phyloP scores from a whole-genome alignment of 768 basidiomycete species.

The Mycena pura region DNA sequence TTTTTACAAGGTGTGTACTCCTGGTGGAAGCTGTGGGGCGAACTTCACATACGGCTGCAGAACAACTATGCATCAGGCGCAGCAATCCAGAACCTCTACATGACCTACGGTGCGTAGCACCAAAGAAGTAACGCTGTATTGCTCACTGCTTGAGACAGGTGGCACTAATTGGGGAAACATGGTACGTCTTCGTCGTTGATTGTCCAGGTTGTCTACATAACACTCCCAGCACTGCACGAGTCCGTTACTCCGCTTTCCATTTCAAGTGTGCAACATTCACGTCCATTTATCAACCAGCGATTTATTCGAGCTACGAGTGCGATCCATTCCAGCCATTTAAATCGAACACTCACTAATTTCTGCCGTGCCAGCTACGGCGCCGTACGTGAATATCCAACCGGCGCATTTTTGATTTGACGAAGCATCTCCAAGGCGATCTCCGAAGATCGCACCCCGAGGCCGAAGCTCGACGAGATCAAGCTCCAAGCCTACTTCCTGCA shows the following conservation, averaged over 20 bases:
- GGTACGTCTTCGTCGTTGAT: conserved; percentile 8
- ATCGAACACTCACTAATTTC: not conserved
- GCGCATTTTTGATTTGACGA: not conserved
- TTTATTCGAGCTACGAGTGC: conserved; percentile 47
- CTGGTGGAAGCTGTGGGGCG: not conserved
- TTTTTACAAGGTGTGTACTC: conserved; percentile 37
- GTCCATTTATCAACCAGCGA: conserved; percentile 24
- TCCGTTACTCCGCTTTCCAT: not conserved
- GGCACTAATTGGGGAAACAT: conserved; percentile 48
- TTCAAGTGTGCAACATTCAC: not conserved
- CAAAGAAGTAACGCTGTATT: not conserved
- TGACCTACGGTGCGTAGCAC: conserved; percentile 41
- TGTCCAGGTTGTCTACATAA: not conserved
- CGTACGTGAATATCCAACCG: conserved; percentile 23
- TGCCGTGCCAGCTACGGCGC: conserved; percentile 33
- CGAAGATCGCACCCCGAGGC: conserved; percentile 60
- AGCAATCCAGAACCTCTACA: conserved; percentile 43
- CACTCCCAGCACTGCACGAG: conserved; percentile 18
- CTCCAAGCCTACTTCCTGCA: conserved; percentile 70
- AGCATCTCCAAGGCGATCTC: conserved; percentile 45
- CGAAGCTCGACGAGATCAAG: conserved; percentile 71
- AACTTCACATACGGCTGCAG: conserved; percentile 20
- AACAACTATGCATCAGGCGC: conserved; percentile 45
- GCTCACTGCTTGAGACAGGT: conserved; percentile 22
- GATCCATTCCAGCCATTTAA: not conserved